These are phyloP conservation scores for Rhizopogon vesiculosus DNA, from an alignment of 768 basidiomycete species.

Conservation along the genomic window DNA sequence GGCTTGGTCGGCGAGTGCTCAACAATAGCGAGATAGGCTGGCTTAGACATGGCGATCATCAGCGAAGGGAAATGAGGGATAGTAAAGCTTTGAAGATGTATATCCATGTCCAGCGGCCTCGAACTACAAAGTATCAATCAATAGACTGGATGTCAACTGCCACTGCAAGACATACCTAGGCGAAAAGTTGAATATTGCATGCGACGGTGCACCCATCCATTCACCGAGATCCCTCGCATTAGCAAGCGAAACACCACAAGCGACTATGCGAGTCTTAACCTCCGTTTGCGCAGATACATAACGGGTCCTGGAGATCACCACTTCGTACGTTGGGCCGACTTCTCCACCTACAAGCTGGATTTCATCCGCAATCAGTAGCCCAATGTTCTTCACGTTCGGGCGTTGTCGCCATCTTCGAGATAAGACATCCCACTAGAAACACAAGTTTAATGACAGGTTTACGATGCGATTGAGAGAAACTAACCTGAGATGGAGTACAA, in stretches of 20 bases:
- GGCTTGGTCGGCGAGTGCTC: constrained; percentile 86
- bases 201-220: constrained; percentile 94
- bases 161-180: constrained; percentile 53
- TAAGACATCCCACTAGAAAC: constrained; percentile 83
- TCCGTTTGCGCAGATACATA: constrained; percentile 95
- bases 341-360: constrained; percentile 93
- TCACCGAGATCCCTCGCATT: constrained; percentile 95
- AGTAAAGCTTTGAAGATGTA: constrained; percentile 92
- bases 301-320: constrained; percentile 92
- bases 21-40: constrained; percentile 87
- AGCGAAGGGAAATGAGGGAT: constrained; percentile 98
- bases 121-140: constrained; percentile 48
- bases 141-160: background rate
- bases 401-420: constrained; percentile 95
- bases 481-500: constrained; percentile 86
- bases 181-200: constrained; percentile 97
- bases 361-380: constrained; percentile 92
- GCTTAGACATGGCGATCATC: constrained; percentile 99
- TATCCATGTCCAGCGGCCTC: constrained; percentile 95
- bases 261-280: constrained; percentile 89
- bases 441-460: background rate
- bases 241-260: constrained; percentile 90
- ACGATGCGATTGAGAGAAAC: constrained; percentile 18
- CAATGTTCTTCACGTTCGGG: constrained; percentile 93
- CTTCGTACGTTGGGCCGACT: constrained; percentile 94